phyloP scores from a whole-genome alignment of 371 early-diverging fungal genomes.

The Rhizopus sp. region DNA sequence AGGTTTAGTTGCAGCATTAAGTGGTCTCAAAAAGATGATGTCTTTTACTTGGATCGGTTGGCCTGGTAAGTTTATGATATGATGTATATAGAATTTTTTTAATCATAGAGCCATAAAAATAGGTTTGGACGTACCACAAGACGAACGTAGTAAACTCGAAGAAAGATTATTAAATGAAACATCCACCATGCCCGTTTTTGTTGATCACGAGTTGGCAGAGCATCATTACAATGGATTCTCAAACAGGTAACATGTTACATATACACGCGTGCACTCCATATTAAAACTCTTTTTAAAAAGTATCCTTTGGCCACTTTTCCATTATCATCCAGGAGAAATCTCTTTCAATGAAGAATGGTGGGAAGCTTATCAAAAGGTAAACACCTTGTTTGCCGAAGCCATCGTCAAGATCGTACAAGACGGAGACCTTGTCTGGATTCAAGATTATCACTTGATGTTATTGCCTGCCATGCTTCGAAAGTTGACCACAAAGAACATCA shows the following conservation, averaged over 20 bases:
- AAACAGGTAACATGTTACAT: constrained; percentile 64
- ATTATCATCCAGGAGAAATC: constrained; percentile 97
- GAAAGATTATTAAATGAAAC: constrained; percentile 78
- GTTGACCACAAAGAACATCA: constrained; percentile 72
- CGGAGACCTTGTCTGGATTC: constrained; percentile 98
- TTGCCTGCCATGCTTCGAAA: constrained; percentile 84
- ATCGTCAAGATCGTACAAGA: constrained; percentile 79
- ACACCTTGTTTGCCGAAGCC: constrained; percentile 87
- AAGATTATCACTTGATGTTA: constrained; percentile 99
- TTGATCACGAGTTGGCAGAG: constrained; percentile 95
- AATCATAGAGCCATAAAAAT: not conserved
- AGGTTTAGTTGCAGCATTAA: constrained; percentile 97
- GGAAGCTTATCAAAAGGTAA: constrained; percentile 95
- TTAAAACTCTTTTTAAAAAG: not conserved
- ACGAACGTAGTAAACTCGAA: constrained; percentile 79
- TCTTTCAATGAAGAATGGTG: constrained; percentile 90
- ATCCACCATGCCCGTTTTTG: constrained; percentile 95
- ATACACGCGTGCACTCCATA: not conserved
- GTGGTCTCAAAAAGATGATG: constrained; percentile 93
- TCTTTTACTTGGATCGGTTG: constrained; percentile 99
- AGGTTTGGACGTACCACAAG: constrained; percentile 82
- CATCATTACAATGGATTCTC: constrained; percentile 99
- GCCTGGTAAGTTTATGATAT: constrained; percentile 75
- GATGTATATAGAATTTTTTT: not conserved
- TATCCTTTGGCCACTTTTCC: constrained; percentile 97